A percentile compares a stretch with the other conserved stretches of the same genome.
phyloP scores from a whole-genome alignment of 1,284 basidiomycete species.

The Pisolithus thermaeus region DNA sequence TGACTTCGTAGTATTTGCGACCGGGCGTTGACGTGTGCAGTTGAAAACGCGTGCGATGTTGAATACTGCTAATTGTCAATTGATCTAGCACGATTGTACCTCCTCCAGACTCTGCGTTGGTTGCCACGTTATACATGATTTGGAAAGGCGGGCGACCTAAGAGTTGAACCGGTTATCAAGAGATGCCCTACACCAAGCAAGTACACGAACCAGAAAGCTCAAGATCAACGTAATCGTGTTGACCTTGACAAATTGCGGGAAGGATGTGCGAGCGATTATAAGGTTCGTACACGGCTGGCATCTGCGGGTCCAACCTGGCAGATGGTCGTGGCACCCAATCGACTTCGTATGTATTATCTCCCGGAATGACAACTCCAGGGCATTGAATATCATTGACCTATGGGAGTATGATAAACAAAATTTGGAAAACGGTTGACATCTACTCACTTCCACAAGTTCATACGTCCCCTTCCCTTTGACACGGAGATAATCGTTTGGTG shows the following conservation, averaged over 20 bases:
- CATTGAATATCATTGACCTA: slow-evolving; percentile 83
- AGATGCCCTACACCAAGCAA: not conserved
- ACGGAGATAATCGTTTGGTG: slow-evolving; percentile 66
- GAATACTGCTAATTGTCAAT: slow-evolving; percentile 82
- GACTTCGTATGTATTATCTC: slow-evolving; percentile 64
- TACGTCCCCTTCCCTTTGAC: slow-evolving; percentile 74
- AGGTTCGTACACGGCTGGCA: slow-evolving; percentile 47
- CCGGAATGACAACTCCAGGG: slow-evolving; percentile 61
- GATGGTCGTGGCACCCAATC: slow-evolving; percentile 73
- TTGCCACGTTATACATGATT: slow-evolving; percentile 74
- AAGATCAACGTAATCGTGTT: slow-evolving; percentile 74
- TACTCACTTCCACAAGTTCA: slow-evolving; percentile 61
- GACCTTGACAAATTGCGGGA: slow-evolving; percentile 75
- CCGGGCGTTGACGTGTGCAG: slow-evolving; percentile 77
- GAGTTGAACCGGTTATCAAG: not conserved
- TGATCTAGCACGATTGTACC: slow-evolving; percentile 61
- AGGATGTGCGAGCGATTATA: slow-evolving; percentile 68
- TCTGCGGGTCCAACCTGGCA: slow-evolving; percentile 53
- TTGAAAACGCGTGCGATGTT: slow-evolving; percentile 77
- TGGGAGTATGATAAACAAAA: slow-evolving; percentile 4
- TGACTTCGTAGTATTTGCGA: slow-evolving; percentile 83
- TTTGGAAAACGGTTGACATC: not conserved
- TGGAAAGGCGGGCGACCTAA: slow-evolving; percentile 81
- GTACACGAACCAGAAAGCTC: slow-evolving; percentile 60
- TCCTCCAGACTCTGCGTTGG: slow-evolving; percentile 52